phyloP scores from a whole-genome alignment of 257 asterid species.

The Forsythia viridissima region DNA sequence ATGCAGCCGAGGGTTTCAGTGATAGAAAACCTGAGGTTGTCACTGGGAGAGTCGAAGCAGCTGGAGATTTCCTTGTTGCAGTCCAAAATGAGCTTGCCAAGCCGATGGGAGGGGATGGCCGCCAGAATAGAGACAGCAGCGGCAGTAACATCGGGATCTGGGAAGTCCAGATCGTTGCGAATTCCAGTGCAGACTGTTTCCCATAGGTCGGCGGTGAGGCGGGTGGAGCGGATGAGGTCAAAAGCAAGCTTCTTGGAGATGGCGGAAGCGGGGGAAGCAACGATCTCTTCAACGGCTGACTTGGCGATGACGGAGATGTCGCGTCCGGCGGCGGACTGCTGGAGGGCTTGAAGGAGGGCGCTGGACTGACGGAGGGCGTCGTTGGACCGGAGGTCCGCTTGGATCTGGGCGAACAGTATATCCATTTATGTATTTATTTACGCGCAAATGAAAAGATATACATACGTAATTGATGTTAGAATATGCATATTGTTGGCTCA shows the following conservation, averaged over 20 bases:
- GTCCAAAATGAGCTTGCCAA: constrained; percentile 74
- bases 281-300: constrained; percentile 92
- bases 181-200: constrained; percentile 76
- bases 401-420: constrained; percentile 86
- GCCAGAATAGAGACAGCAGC: constrained; percentile 88
- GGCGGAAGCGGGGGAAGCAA: constrained; percentile 93
- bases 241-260: constrained; percentile 83
- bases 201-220: constrained; percentile 84
- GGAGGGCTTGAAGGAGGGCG: constrained; percentile 88
- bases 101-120: constrained; percentile 82
- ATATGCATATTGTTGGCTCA: background rate
- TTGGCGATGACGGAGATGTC: constrained; percentile 87
- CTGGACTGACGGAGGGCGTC: constrained; percentile 93
- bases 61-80: constrained; percentile 71
- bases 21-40: constrained; percentile 73
- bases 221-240: constrained; percentile 84
- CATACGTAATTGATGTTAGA: background rate
- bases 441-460: background rate
- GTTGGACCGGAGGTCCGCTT: constrained; percentile 87
- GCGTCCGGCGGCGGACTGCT: constrained; percentile 91
- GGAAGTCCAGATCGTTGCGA: constrained; percentile 79
- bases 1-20: constrained; percentile 88
- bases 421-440: constrained; percentile 50
- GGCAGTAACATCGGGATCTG: constrained; percentile 89
- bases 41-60: constrained; percentile 78